These are phyloP conservation scores for Atractiella rhizophila DNA, from an alignment of 768 basidiomycete species.

Conservation along the genomic window DNA sequence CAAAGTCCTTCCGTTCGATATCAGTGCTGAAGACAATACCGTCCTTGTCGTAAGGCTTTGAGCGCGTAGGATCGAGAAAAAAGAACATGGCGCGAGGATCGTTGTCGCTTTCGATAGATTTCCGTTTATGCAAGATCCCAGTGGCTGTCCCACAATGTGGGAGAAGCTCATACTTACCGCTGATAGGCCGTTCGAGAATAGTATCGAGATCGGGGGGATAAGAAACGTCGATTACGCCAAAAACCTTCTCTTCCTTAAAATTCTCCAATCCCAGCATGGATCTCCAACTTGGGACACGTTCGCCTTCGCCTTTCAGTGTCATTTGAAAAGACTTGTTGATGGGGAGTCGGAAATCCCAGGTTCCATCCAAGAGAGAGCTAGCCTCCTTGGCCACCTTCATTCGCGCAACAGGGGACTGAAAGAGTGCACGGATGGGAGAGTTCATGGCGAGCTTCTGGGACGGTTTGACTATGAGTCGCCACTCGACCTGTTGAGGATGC, in stretches of 20 bases:
- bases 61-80: constrained; percentile 54
- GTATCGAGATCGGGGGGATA: not conserved
- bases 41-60: constrained; percentile 48
- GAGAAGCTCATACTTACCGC: constrained; percentile 50
- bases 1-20: constrained; percentile 52
- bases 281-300: constrained; percentile 62
- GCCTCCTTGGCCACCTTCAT: constrained; percentile 22
- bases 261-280: constrained; percentile 45
- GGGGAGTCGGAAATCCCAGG: constrained; percentile 36
- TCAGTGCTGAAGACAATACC: constrained; percentile 60
- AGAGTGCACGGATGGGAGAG: constrained; percentile 45
- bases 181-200: constrained; percentile 51
- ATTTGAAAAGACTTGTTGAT: constrained; percentile 19
- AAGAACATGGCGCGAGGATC: constrained; percentile 38
- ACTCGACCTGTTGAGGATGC: constrained; percentile 51
- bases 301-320: constrained; percentile 23
- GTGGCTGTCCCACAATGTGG: constrained; percentile 73
- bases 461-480: constrained; percentile 45
- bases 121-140: too few relatives aligned
- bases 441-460: constrained; percentile 32
- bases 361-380: constrained; percentile 27
- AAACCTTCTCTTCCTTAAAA: constrained; percentile 39
- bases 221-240: constrained; percentile 38
- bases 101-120: constrained; percentile 45
- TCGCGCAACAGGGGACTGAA: constrained; percentile 53